Base-by-base conservation (phyloP, 2,329 filamentous ascomycete genomes). In the Colletotrichum sp. region DNA sequence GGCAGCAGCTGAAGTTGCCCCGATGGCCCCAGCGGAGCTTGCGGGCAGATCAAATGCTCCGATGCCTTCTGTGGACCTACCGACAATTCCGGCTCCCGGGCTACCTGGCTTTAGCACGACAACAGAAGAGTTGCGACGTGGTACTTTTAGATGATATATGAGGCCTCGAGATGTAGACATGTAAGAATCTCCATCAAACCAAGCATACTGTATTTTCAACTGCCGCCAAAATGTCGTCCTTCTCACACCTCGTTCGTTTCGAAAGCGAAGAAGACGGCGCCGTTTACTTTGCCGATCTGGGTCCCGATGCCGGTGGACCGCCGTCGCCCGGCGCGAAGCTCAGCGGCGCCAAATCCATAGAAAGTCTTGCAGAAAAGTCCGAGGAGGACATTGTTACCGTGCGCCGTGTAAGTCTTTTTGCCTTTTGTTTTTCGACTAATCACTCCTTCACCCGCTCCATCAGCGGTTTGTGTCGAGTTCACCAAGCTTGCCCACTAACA, bases 341-440 rank as follows among this genome's bases (percentile, higher is more conserved):
- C 21, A 57, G 13, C 54, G 54, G 24, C 4, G 54, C 54, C 15
- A 57, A 29, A 57, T 29, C 54, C 24, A 57, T 57, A 29, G 21
- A 57, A 18, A 24, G 15, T 57, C 54, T 57, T 57, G 54, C 54
- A 11, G 24, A 18, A 29, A 57, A 57, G 54, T 57, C 54, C 89
- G 54, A 57, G 18, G 24, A 57, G 5, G 54, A 57, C 5, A 11
- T 57, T 29, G 16, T 29, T 29, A 57, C 24, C 9, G 54, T 57
- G 8, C 54, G 54, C 54, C 54, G 24, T 18, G 54, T 57, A 57
- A 29, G 54, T 57, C 1, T 57, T 8, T 27, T 29, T 29, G 2
- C 5, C 5, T 55, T 5, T 27, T 5, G 12, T 8, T 55, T 27
- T 16, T 27, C 5, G 3, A n/a, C 11, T 16, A 4, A 21, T 27